Evolutionary conservation across 2,329 filamentous ascomycete species (phyloP), one percentile per base, ranked within the genome.

Genomic region (Magnaporthiopsis incrustans): DNA sequence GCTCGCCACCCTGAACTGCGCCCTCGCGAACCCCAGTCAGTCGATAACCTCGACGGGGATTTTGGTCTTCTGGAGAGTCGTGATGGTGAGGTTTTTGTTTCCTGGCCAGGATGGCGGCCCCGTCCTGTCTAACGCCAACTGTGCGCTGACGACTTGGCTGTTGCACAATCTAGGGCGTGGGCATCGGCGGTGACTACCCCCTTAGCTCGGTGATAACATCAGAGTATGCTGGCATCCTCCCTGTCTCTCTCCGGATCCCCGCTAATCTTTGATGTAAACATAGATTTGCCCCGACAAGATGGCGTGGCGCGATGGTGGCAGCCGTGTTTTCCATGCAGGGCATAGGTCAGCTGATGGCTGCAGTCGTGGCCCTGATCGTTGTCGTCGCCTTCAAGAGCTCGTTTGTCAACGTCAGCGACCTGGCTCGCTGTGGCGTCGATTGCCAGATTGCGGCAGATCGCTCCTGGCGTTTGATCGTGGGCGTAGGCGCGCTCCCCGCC

Each of bases 281-380:
- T 68, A 86, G 85, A 70, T 94, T 94, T 72, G 89, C 90, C 11
- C 91, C 89, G 3, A 94, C 90, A 15, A 85, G 89, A 70, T 92
- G 89, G 86, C 83, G 91, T 70, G 91, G 90, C 66, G 89, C 87
- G 65, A 94, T 95, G 88, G 90, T 95, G 80, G 89, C 87, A 14
- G 83, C 89, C 22, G 90, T 94, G 61, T 95, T 95, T 71, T 89
- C 89, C 53, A 93, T 93, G 89, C 91, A 95, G 71, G 90, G 90
- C 60, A 79, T 92, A 32, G 90, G 91, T n/a, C 90, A 94, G 71
- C 85, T 94, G 62, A 79, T 81, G 26, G 88, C 89, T 15, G 88
- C 89, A 32, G 78, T 92, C 7, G 82, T 93, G 26, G 85, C 89
- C 15, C 78, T 94, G 44, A 83, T 92, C 63, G 88, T 87, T 53